A percentile compares a stretch with the other conserved stretches of the same genome.
Conservation (phyloP, 2,329 filamentous ascomycete genomes). For the Colletotrichum plurivorum region DNA sequence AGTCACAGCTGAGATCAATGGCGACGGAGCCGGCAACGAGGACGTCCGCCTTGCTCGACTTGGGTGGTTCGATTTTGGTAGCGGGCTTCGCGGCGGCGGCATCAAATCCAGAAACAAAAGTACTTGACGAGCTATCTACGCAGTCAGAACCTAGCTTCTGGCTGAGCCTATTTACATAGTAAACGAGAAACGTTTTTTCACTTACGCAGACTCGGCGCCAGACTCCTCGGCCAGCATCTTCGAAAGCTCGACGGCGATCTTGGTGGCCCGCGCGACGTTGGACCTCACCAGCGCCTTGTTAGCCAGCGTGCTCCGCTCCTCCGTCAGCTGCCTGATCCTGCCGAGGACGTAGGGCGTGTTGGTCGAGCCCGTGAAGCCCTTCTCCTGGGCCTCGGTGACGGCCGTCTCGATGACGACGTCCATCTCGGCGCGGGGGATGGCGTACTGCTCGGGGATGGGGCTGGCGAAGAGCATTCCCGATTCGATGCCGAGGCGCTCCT, state of each 20-base stretch:
- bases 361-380: constrained; percentile 78
- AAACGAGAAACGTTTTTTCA: constrained; percentile 19
- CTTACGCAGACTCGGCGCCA: constrained; percentile 37
- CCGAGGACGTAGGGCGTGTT: constrained; percentile 89
- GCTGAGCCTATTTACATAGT: constrained; percentile 42
- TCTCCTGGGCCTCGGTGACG: constrained; percentile 73
- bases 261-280: constrained; percentile 69
- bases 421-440: constrained; percentile 80
- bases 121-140: constrained; percentile 41
- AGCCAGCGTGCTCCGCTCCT: constrained; percentile 78
- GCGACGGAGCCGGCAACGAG: constrained; percentile 93
- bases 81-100: constrained; percentile 12
- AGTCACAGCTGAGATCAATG: constrained; percentile 90
- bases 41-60: constrained; percentile 69
- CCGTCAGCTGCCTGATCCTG: constrained; percentile 84
- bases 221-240: constrained; percentile 40
- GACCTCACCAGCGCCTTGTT: constrained; percentile 75
- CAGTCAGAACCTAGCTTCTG: constrained; percentile 40
- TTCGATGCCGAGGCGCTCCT: constrained; percentile 78
- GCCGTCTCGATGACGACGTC: constrained; percentile 77
- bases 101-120: constrained; percentile 32
- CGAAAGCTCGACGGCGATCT: constrained; percentile 68
- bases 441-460: constrained; percentile 80
- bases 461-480: constrained; percentile 92
- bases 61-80: constrained; percentile 24